phyloP scores from a whole-genome alignment of 768 basidiomycete species.

The Sporobolomyces pararoseus region DNA sequence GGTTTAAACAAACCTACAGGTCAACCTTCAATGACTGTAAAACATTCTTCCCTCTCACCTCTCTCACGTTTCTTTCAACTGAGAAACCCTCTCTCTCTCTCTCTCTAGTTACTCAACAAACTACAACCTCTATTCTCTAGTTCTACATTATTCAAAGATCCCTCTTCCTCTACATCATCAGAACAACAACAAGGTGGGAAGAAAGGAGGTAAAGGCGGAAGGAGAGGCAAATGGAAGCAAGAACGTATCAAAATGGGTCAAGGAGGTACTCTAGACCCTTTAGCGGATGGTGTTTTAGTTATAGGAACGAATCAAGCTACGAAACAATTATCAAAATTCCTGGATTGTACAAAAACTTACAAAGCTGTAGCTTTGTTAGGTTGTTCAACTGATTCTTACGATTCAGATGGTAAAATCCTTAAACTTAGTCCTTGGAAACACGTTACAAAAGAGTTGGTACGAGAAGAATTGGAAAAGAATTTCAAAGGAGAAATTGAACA shows the following conservation, averaged over 20 bases:
- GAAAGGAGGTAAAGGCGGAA: slow-evolving; percentile 44
- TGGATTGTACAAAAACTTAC: slow-evolving; percentile 93
- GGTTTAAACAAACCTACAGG: slow-evolving; percentile 88
- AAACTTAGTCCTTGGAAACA: slow-evolving; percentile 66
- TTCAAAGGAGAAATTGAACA: slow-evolving; percentile 88
- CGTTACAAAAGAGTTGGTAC: slow-evolving; percentile 71
- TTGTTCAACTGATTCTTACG: slow-evolving; percentile 90
- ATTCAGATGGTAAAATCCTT: slow-evolving; percentile 79
- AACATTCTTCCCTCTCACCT: background rate
- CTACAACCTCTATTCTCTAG: slow-evolving; percentile 72
- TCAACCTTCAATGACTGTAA: slow-evolving; percentile 72
- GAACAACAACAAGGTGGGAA: slow-evolving; percentile 11
- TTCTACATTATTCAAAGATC: slow-evolving; percentile 66
- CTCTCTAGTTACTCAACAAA: slow-evolving; percentile 63
- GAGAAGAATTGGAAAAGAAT: slow-evolving; percentile 61
- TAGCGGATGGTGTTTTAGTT: slow-evolving; percentile 96
- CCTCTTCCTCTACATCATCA: too few species aligned
- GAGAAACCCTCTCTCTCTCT: background rate
- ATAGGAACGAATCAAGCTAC: slow-evolving; percentile 86
- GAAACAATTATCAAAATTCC: slow-evolving; percentile 73
- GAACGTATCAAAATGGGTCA: slow-evolving; percentile 75
- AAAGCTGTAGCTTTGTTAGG: slow-evolving; percentile 83
- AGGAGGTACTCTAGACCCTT: slow-evolving; percentile 91
- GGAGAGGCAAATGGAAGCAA: slow-evolving; percentile 57
- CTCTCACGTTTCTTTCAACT: background rate